Base-by-base conservation (phyloP, 2,329 filamentous ascomycete genomes). In the Fusarium sp. region DNA sequence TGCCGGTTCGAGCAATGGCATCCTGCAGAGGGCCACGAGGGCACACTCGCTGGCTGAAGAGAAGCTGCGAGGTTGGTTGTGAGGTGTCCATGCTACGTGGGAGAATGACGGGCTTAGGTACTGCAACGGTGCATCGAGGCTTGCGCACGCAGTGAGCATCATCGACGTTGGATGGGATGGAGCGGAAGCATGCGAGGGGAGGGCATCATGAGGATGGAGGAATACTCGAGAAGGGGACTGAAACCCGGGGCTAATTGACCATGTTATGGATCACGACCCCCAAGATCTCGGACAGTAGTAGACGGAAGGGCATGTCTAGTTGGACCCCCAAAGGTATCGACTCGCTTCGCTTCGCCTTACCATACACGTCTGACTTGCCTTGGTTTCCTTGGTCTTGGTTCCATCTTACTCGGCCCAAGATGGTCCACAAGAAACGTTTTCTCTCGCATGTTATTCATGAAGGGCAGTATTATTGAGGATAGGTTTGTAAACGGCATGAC, bases 11-110 rank as follows among this genome's bases (percentile, higher is more conserved):
- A 72, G 64, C 71, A 74, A 72, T 74, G 22, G 57, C 56, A 74
- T 74, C 62, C 65, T 63, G 68, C 51, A 63, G 42, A 73, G 66
- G 57, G 27, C 66, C 70, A 74, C 71, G 71, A 67, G 71, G 71
- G 62, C 59, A 61, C 36, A 53, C 11, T 33, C 58, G 59, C 49
- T 63, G 60, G 46, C 46, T 51, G 44, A 22, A 44, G 40, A 44
- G 46, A 60, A 66, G 67, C 68, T 49, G 55, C 51, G 40, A 42
- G 68, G 65, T 65, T 53, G 33, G 44, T 17, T 29, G 44, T 56
- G 55, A 55, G n/a, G 38, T 27, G n/a, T n/a, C n/a, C n/a, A 35
- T 27, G 56, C 59, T 51, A 67, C 63, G 46, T 69, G 72, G 44
- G 56, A 62, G 51, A 55, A 16, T 42, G 40, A 20, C 36, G 42